phyloP scores from a whole-genome alignment of 148 eudicot genomes.

The Fagopyrum tataricum region DNA sequence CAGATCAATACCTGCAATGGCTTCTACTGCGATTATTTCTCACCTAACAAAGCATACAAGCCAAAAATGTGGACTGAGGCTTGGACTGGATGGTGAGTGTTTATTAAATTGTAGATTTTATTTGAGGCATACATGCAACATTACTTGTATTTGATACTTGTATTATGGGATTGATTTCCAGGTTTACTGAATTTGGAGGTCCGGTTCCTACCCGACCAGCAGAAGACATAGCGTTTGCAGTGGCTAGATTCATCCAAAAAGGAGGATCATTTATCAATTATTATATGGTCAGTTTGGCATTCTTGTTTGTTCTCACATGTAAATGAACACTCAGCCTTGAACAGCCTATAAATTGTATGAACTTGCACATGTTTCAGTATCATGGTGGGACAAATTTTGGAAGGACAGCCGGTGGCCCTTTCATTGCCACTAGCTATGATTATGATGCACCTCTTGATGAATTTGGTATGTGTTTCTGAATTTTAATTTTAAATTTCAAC shows the following conservation, averaged over 20 bases:
- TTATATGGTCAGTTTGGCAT: conserved; percentile 57
- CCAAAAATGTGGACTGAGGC: conserved; percentile 96
- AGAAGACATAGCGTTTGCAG: conserved; percentile 79
- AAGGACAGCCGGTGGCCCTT: conserved; percentile 74
- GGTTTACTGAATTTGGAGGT: conserved; percentile 89
- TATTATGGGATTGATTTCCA: conserved; percentile 10
- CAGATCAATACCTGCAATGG: conserved; percentile 95
- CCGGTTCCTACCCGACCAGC: conserved; percentile 71
- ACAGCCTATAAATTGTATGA: background rate
- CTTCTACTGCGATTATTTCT: conserved; percentile 77
- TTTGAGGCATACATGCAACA: background rate
- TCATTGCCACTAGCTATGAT: conserved; percentile 75
- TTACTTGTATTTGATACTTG: background rate
- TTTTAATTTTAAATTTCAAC: background rate
- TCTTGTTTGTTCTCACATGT: conserved; percentile 2
- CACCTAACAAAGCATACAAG: conserved; percentile 74
- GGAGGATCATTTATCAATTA: conserved; percentile 80
- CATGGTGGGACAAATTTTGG: conserved; percentile 86
- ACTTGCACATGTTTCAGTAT: conserved; percentile 32
- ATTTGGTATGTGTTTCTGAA: conserved; percentile 32
- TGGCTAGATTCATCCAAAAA: conserved; percentile 77
- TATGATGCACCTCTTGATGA: conserved; percentile 89
- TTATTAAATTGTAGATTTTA: background rate
- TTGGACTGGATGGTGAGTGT: conserved; percentile 78
- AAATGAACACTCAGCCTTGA: background rate